Evolutionary conservation across 78 protist species (phyloP).

Genomic region (Mantamonas sphyraenae): DNA sequence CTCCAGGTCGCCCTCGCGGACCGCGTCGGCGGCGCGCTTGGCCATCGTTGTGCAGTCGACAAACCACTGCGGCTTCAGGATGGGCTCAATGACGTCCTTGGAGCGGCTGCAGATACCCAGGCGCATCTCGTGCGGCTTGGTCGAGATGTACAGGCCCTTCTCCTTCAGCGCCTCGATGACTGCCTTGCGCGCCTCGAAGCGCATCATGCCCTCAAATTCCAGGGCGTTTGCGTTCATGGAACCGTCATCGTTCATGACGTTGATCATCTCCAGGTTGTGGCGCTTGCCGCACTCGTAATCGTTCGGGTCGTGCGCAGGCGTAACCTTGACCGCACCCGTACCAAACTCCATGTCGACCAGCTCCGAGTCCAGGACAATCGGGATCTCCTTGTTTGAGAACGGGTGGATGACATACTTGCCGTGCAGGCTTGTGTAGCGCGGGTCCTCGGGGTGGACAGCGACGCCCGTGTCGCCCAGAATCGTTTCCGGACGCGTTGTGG

Average conservation of each 20-base stretch:
- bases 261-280: slow-evolving; percentile 73
- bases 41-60: slow-evolving; percentile 55
- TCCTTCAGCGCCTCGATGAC: slow-evolving; percentile 49
- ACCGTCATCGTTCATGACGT: slow-evolving; percentile 76
- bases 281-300: slow-evolving; percentile 89
- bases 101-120: slow-evolving; percentile 61
- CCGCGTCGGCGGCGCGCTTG: slow-evolving; percentile 29
- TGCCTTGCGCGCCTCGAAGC: slow-evolving; percentile 67
- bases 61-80: slow-evolving; percentile 93
- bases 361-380: slow-evolving; percentile 80
- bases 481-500: slow-evolving; percentile 99
- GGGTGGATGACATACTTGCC: slow-evolving; percentile 81
- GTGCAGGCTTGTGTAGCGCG: slow-evolving; percentile 69
- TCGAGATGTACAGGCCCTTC: slow-evolving; percentile 31
- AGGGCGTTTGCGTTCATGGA: slow-evolving; percentile 37
- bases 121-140: slow-evolving; percentile 46
- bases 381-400: slow-evolving; percentile 59
- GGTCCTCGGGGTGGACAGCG: slow-evolving; percentile 95
- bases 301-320: slow-evolving; percentile 96
- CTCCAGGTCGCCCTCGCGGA: slow-evolving; percentile 35
- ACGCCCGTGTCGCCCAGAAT: slow-evolving; percentile 98
- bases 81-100: slow-evolving; percentile 86
- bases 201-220: slow-evolving; percentile 50
- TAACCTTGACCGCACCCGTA: slow-evolving; percentile 94
- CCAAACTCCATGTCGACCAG: slow-evolving; percentile 89